Evolutionary conservation across 352 stramenopile genomes (phyloP), one percentile per base, ranked within the genome.

Genomic region (Phytophthora tubulina): DNA sequence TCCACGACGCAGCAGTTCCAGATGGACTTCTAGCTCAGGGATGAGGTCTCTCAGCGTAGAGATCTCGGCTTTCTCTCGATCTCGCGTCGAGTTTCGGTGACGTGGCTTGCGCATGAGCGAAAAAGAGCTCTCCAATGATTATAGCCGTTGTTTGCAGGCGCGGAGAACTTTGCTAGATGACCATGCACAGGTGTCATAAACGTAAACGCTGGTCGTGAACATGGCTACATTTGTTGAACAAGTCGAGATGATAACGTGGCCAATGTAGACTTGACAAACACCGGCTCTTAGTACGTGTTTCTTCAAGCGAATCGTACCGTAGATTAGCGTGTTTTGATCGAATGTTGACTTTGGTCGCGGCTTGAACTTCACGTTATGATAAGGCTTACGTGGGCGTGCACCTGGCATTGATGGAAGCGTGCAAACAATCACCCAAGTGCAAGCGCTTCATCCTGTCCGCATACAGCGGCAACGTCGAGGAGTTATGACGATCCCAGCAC

Each of bases 21-120:
- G 2, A 15, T 72, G 61, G 4, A n/a, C 8, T n/a, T 78, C 60
- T 8, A 78, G 51, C 50, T 78, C 60, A 4, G 9, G 9, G n/a
- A 38, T 44, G n/a, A 78, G 65, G 3, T 63, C 38, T 10, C 50
- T 55, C 8, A 78, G 61, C 32, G 60, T 67, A 10, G 59, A 17
- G 4, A 71, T 56, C 56, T 78, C 66, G 3, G 66, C 61, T 38
- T 71, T 64, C 38, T 75, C 66, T 49, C 66, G 71, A 51, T 72
- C 71, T 35, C 71, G 66, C n/a, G 72, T 79, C 44, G 65, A 78
- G 71, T 78, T 78, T 44, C 71, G 71, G 44, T 39, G 32, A 17
- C 62, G 46, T 54, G 54, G 53, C 27, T 53, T 58, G 54, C 52
- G 46, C 53, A 65, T 64, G 63, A 39, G 46, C 11, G 21, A 53